Evolutionary conservation across 257 asterid species (phyloP).

Genomic region (Forsythia viridissima): DNA sequence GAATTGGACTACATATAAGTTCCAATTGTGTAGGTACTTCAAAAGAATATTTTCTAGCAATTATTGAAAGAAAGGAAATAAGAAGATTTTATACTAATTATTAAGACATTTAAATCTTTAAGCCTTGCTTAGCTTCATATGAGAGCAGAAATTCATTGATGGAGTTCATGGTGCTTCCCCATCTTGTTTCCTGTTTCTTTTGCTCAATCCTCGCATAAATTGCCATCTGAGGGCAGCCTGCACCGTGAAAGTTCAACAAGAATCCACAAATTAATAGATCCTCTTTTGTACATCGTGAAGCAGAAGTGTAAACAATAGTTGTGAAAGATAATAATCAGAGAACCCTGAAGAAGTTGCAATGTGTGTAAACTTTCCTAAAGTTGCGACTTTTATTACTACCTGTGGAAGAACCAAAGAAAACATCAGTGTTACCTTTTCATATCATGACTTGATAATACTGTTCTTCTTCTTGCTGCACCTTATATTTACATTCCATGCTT

Average conservation of each 20-base stretch:
- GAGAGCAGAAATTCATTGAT: neutral
- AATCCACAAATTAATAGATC: neutral
- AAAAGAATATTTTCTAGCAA: neutral
- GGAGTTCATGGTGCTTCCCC: neutral
- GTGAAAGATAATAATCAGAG: neutral
- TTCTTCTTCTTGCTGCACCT: conserved; percentile 15
- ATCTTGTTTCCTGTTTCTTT: neutral
- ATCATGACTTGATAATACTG: neutral
- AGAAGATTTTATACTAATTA: neutral
- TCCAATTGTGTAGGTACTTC: neutral
- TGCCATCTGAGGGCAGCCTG: neutral
- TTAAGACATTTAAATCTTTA: neutral
- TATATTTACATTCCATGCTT: neutral
- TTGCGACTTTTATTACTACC: neutral
- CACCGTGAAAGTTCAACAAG: neutral
- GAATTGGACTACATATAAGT: too few species aligned
- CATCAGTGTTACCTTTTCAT: neutral
- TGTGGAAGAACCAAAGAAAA: neutral
- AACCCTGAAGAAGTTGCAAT: neutral
- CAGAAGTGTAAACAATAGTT: neutral
- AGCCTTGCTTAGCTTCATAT: neutral
- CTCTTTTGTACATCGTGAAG: neutral
- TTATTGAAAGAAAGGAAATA: neutral
- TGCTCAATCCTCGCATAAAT: neutral
- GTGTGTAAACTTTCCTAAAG: neutral